These are phyloP conservation scores for Ustilago vetiveriae DNA, from an alignment of 1,284 basidiomycete species.

Conservation along the genomic window DNA sequence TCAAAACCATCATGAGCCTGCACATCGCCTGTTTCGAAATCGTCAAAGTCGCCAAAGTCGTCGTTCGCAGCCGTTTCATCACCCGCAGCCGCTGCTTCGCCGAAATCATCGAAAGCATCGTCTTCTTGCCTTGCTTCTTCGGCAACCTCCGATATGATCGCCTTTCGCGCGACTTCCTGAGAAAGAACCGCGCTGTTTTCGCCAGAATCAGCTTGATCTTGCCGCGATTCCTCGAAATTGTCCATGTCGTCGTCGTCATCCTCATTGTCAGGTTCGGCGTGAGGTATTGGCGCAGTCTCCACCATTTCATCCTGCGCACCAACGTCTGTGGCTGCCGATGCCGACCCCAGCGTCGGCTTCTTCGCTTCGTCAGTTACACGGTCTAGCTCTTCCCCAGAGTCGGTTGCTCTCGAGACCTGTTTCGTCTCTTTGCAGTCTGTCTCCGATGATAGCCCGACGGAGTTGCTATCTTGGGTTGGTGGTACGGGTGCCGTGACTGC, in stretches of 20 bases:
- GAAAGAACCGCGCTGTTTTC: no score
- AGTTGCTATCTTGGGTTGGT: background rate
- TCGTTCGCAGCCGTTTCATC: conserved; percentile 19
- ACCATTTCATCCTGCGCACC: background rate
- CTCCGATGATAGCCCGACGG: background rate
- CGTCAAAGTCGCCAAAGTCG: conserved; percentile 52
- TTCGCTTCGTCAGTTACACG: no score
- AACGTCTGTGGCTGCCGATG: background rate
- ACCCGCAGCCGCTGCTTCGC: conserved; percentile 14
- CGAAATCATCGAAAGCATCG: conserved; percentile 48
- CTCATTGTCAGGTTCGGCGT: background rate
- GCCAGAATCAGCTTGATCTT: conserved; percentile 11
- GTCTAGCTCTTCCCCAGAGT: no score
- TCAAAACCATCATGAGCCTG: conserved; percentile 21
- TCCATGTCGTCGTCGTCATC: conserved; percentile 3
- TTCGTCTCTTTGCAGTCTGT: background rate
- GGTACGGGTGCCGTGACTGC: no score
- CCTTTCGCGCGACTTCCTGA: conserved; percentile 9
- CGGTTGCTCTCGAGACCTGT: no score
- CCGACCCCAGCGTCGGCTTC: no score
- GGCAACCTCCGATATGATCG: background rate
- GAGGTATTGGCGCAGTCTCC: background rate
- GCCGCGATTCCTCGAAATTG: conserved; percentile 12
- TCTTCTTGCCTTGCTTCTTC: conserved; percentile 7
- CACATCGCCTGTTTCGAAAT: conserved; percentile 39